These are phyloP conservation scores for Stipa capillata DNA, from an alignment of 176 grass and related monocot genomes.

Conservation along the genomic window DNA sequence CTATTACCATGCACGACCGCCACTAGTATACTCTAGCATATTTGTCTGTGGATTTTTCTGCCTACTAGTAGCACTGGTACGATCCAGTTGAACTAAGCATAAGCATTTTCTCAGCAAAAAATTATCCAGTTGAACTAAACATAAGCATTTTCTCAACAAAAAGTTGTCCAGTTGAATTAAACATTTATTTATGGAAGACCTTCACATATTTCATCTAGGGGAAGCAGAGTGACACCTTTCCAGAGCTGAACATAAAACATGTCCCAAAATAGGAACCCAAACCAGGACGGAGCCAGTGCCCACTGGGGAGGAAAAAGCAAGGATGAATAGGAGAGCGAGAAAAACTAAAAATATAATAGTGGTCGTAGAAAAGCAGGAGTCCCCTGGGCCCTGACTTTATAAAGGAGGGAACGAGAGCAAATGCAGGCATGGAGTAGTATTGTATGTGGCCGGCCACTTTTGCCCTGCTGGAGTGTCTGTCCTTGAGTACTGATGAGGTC, in stretches of 20 bases:
- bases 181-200: neutral
- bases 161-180: neutral
- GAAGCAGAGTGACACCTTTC: neutral
- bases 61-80: neutral
- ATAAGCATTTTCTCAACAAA: neutral
- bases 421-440: neutral
- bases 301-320: neutral
- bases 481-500: slow-evolving; percentile 18
- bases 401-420: slow-evolving; percentile 30
- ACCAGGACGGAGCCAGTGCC: neutral
- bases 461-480: neutral
- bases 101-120: neutral
- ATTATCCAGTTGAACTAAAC: neutral
- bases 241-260: slow-evolving; percentile 19
- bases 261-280: slow-evolving; percentile 13
- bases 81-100: neutral
- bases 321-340: neutral
- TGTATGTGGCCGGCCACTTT: slow-evolving; percentile 5
- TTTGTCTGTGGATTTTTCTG: neutral
- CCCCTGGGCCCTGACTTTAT: slow-evolving; percentile 1
- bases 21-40: neutral
- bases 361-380: neutral
- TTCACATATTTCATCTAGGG: neutral
- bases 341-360: neutral
- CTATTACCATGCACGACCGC: neutral